Evolutionary conservation across 768 basidiomycete species (phyloP).

Genomic region (Rhizopogon vesiculosus): DNA sequence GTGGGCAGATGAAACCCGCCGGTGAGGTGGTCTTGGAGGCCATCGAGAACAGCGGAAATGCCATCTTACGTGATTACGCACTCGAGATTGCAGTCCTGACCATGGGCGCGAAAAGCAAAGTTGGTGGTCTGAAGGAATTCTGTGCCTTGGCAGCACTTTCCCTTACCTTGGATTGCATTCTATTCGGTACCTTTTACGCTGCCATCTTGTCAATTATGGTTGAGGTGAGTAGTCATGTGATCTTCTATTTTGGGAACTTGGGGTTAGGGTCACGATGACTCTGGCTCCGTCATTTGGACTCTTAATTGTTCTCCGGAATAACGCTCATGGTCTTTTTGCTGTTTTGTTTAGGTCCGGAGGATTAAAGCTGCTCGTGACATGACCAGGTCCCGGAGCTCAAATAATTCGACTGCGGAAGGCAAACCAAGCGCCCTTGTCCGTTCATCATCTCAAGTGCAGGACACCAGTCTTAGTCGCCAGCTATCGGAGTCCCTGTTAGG

Average conservation of each 20-base stretch:
- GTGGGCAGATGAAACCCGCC: constrained; percentile 63
- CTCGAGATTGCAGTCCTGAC: constrained; percentile 88
- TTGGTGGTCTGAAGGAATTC: constrained; percentile 89
- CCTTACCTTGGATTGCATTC: constrained; percentile 79
- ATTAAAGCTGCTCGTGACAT: constrained; percentile 59
- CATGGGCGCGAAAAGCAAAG: constrained; percentile 81
- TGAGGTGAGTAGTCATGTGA: constrained; percentile 53
- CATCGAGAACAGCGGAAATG: constrained; percentile 70
- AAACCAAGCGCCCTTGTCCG: constrained; percentile 26
- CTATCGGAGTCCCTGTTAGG: constrained; percentile 33
- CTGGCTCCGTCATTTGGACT: too few relatives aligned
- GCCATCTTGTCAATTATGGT: constrained; percentile 93
- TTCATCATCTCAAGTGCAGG: constrained; percentile 15
- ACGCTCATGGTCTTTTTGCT: constrained; percentile 6
- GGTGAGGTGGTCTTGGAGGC: constrained; percentile 83
- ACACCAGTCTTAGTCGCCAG: constrained; percentile 14
- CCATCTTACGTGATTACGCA: constrained; percentile 89
- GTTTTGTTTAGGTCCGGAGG: constrained; percentile 52
- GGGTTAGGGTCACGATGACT: constrained; percentile 9
- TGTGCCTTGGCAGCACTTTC: constrained; percentile 92
- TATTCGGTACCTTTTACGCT: constrained; percentile 87
- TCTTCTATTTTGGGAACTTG: constrained; percentile 2
- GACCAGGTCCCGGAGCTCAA: constrained; percentile 32
- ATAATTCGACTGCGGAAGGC: constrained; percentile 23
- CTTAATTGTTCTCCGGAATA: constrained; percentile 2